These are phyloP conservation scores for Arachis monticola DNA, from an alignment of 331 rosid genomes.

Conservation along the genomic window DNA sequence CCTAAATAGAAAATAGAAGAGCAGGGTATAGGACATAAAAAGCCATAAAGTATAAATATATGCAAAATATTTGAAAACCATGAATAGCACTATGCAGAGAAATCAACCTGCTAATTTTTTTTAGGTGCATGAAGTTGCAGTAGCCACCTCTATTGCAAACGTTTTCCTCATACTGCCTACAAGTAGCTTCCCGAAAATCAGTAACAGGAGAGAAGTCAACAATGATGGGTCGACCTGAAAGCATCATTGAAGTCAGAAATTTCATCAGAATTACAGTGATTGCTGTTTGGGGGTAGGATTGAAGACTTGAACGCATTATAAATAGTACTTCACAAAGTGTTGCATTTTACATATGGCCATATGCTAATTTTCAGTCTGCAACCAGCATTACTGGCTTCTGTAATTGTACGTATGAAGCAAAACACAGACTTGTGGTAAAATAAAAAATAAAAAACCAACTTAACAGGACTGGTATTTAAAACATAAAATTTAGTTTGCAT, in stretches of 20 bases:
- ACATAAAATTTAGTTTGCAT: not conserved
- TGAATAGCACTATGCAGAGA: slow-evolving; percentile 1
- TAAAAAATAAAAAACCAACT: not conserved
- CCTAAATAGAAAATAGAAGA: not conserved
- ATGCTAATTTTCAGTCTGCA: not conserved
- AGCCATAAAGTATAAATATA: not conserved
- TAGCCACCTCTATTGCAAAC: slow-evolving; percentile 97
- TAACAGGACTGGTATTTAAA: not conserved
- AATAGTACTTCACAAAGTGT: not conserved
- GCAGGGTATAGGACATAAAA: not conserved
- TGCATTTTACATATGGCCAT: not conserved
- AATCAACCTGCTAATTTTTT: slow-evolving; percentile 83
- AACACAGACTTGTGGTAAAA: not conserved
- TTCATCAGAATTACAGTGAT: slow-evolving; percentile 7
- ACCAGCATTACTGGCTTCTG: not conserved
- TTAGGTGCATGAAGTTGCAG: slow-evolving; percentile 95
- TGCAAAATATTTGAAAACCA: not conserved
- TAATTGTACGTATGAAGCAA: slow-evolving; percentile 11
- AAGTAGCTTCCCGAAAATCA: slow-evolving; percentile 96
- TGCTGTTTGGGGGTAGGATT: not conserved
- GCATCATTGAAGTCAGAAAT: slow-evolving; percentile 19
- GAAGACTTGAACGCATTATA: not conserved
- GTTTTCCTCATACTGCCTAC: slow-evolving; percentile 96
- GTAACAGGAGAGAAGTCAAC: slow-evolving; percentile 96
- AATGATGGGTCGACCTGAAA: slow-evolving; percentile 86